Conservation (phyloP, 345 rosid species). For the Rhodamnia rubescens region DNA sequence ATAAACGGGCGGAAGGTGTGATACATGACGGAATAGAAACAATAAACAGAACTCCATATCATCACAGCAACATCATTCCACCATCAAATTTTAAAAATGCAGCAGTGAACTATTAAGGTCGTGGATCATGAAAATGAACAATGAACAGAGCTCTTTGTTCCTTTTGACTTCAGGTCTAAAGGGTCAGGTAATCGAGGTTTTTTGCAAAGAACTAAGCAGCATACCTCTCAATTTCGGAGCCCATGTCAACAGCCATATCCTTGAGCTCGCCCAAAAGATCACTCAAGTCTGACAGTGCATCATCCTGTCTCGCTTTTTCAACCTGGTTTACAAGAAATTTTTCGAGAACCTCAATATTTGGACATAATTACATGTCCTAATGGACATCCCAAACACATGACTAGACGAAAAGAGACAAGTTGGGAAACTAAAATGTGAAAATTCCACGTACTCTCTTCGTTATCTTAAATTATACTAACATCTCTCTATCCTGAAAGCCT, state of each 20-base stretch:
- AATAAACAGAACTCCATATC: not conserved
- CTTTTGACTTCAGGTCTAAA: not conserved
- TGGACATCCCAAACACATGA: not conserved
- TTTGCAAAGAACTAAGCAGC: not conserved
- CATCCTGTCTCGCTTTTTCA: constrained; percentile 77
- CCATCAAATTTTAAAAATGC: not conserved
- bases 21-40: not conserved
- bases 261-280: constrained; percentile 63
- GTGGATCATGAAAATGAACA: not conserved
- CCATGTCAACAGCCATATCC: constrained; percentile 87
- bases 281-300: constrained; percentile 61
- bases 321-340: constrained; percentile 25
- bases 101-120: not conserved
- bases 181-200: not conserved
- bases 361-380: not conserved
- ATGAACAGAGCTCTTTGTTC: not conserved
- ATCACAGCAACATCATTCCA: not conserved
- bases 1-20: not conserved
- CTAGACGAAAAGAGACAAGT: not conserved
- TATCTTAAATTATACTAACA: not conserved
- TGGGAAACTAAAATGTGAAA: not conserved
- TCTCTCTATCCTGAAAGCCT: not conserved
- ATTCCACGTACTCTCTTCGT: not conserved
- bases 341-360: not conserved
- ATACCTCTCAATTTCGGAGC: constrained; percentile 44